Conservation (phyloP, 2,329 filamentous ascomycete species). For the Trichoderma sp. region DNA sequence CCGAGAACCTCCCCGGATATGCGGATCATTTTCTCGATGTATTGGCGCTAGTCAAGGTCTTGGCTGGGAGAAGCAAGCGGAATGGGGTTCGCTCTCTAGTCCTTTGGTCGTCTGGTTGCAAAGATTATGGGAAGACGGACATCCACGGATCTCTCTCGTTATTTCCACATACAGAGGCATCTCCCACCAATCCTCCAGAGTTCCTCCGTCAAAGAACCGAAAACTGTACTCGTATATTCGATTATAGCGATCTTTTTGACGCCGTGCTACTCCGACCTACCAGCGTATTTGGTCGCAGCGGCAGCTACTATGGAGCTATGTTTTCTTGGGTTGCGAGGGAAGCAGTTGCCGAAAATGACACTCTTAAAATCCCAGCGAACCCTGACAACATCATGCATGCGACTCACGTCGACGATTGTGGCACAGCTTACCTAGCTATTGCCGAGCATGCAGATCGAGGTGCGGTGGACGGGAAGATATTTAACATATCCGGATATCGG, state of each 20-base stretch:
- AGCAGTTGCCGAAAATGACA: conserved; percentile 21
- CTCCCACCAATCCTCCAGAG: conserved; percentile 34
- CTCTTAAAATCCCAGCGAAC: conserved; percentile 33
- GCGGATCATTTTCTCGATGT: conserved; percentile 38
- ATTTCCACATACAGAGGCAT: conserved; percentile 42
- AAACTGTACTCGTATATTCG: conserved; percentile 36
- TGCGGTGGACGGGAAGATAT: conserved; percentile 38
- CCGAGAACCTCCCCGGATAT: conserved; percentile 41
- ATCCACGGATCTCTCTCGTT: conserved; percentile 37
- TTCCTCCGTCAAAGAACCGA: conserved; percentile 32
- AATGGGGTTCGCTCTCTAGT: conserved; percentile 37
- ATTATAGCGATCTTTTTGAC: conserved; percentile 40
- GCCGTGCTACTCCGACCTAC: conserved; percentile 45
- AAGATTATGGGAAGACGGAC: conserved; percentile 44
- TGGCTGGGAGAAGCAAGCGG: conserved; percentile 28
- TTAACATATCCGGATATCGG: conserved; percentile 43
- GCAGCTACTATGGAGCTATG: conserved; percentile 43
- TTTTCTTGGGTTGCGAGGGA: conserved; percentile 36
- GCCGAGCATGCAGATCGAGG: conserved; percentile 34
- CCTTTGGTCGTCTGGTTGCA: conserved; percentile 48
- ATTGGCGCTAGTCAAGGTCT: conserved; percentile 32
- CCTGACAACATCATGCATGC: conserved; percentile 43
- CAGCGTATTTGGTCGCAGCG: conserved; percentile 44
- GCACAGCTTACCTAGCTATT: conserved; percentile 45
- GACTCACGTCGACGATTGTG: conserved; percentile 50